Evolutionary conservation across 371 early-diverging fungal species (phyloP).

Genomic region (Mucor plumbeus): DNA sequence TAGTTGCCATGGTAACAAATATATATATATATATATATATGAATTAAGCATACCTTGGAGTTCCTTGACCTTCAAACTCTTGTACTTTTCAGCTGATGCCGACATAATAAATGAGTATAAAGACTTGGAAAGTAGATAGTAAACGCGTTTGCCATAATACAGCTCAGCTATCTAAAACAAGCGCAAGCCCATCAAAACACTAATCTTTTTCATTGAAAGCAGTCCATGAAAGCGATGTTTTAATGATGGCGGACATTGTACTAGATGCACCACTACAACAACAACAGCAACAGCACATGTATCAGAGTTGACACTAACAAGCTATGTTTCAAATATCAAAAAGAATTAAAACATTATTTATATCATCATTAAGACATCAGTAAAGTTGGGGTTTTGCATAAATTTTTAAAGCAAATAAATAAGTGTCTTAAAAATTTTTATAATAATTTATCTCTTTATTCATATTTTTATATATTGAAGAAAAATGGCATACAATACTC

Average conservation of each 20-base stretch:
- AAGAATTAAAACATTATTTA: background rate
- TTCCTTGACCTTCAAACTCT: conserved; percentile 66
- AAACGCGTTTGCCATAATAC: conserved; percentile 10
- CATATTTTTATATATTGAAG: background rate
- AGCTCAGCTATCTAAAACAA: background rate
- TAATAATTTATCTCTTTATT: background rate
- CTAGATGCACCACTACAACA: background rate
- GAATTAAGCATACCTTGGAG: conserved; percentile 65
- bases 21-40: no score
- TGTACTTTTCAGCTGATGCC: conserved; percentile 44
- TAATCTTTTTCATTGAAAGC: background rate
- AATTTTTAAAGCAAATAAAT: background rate
- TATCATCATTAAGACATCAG: conserved; percentile 1
- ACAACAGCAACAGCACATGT: background rate
- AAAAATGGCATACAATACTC: conserved; percentile 17
- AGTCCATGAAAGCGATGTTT: conserved; percentile 5
- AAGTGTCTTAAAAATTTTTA: background rate
- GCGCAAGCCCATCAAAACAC: background rate
- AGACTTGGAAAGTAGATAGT: background rate
- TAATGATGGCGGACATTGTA: background rate
- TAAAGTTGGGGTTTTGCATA: background rate
- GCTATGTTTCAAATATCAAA: background rate
- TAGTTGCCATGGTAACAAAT: background rate
- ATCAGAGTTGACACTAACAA: background rate
- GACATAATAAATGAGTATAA: conserved; percentile 8